These are phyloP conservation scores for Schizonepeta tenuifolia DNA, from an alignment of 257 asterid genomes.

Conservation along the genomic window DNA sequence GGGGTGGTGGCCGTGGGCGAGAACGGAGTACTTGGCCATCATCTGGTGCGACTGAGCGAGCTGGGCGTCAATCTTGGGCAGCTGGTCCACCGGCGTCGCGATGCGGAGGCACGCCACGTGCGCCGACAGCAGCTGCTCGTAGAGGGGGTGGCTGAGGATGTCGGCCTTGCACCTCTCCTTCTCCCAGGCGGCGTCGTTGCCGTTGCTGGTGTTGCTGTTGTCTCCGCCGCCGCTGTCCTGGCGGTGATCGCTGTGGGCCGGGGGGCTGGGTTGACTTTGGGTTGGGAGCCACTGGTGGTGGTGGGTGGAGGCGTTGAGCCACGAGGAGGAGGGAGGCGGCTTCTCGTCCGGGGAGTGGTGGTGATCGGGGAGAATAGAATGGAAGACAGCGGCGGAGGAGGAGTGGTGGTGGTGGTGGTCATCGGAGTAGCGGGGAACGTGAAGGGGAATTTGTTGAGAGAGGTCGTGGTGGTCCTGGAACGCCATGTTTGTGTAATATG, in stretches of 20 bases:
- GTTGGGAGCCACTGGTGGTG: slow-evolving; percentile 57
- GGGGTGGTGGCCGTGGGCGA: slow-evolving; percentile 61
- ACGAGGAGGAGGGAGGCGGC: slow-evolving; percentile 31
- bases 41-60: slow-evolving; percentile 82
- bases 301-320: slow-evolving; percentile 45
- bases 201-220: slow-evolving; percentile 20
- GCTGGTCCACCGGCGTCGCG: slow-evolving; percentile 95
- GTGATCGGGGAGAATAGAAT: slow-evolving; percentile 43
- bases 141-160: slow-evolving; percentile 72
- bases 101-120: slow-evolving; percentile 91
- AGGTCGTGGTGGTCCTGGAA: slow-evolving; percentile 52
- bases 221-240: slow-evolving; percentile 36
- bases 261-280: slow-evolving; percentile 45
- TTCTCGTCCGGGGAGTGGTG: slow-evolving; percentile 42
- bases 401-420: slow-evolving; percentile 35
- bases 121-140: slow-evolving; percentile 82
- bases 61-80: slow-evolving; percentile 93
- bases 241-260: slow-evolving; percentile 36
- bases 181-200: slow-evolving; percentile 55
- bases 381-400: slow-evolving; percentile 40
- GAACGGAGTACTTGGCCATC: slow-evolving; percentile 77
- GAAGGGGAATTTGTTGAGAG: slow-evolving; percentile 46
- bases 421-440: slow-evolving; percentile 44
- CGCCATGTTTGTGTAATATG: slow-evolving; percentile 40
- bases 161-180: slow-evolving; percentile 80